Conservation (phyloP, 495 filamentous ascomycete species). For the Aspergillus taichungensis region DNA sequence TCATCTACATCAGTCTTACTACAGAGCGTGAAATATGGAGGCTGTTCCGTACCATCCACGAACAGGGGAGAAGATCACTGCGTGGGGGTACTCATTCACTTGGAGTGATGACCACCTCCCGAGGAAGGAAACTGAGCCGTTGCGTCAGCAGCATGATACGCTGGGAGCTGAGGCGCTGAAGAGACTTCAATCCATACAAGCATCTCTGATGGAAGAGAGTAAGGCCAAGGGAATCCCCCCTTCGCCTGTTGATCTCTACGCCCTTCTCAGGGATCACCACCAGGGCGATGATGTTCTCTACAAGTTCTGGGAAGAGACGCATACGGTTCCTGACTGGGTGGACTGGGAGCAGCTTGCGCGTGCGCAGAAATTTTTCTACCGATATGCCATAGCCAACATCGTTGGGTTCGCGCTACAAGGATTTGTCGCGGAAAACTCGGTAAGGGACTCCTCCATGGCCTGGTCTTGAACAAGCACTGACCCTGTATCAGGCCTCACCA, state of each 20-base stretch:
- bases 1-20: no score
- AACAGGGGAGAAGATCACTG: slow-evolving; percentile 4
- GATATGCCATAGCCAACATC: slow-evolving; percentile 52
- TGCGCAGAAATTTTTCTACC: slow-evolving; percentile 53
- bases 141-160: slow-evolving; percentile 38
- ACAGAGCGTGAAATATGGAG: neutral
- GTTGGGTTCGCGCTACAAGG: slow-evolving; percentile 56
- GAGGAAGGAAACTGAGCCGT: slow-evolving; percentile 26
- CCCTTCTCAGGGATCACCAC: slow-evolving; percentile 30
- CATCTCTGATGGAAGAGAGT: slow-evolving; percentile 2
- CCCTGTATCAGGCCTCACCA: slow-evolving; percentile 26
- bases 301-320: slow-evolving; percentile 51
- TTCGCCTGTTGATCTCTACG: slow-evolving; percentile 5
- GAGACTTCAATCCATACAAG: slow-evolving; percentile 30
- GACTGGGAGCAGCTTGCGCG: slow-evolving; percentile 60
- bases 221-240: slow-evolving; percentile 1
- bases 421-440: slow-evolving; percentile 49
- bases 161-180: slow-evolving; percentile 33
- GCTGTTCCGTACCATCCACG: neutral
- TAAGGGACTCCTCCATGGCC: neutral
- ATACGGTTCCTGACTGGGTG: slow-evolving; percentile 58
- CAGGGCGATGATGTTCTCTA: slow-evolving; percentile 38
- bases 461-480: slow-evolving; percentile 7
- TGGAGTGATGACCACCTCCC: slow-evolving; percentile 38
- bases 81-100: slow-evolving; percentile 40